Base-by-base conservation (phyloP, 1,284 basidiomycete species). In the Mrakiaceae sp. region DNA sequence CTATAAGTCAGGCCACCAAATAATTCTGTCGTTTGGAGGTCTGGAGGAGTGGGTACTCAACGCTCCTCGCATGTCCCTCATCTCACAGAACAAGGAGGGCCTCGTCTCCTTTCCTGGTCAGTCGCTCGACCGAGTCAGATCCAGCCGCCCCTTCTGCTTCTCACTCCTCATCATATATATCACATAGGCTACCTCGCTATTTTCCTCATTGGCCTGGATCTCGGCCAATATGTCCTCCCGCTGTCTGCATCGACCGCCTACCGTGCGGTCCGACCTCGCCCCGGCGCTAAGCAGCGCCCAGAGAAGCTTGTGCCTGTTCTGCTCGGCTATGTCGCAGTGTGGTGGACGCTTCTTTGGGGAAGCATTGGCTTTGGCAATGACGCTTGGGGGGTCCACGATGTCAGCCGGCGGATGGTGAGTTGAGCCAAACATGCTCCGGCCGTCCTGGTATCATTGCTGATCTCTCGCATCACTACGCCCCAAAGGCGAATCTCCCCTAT, bases 1-100 rank as follows among this genome's bases (percentile, higher is more conserved):
- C n/a, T 55, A n/a, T 43, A 3, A 14, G 16, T 8, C 64, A 91
- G 88, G 77, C 1, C 88, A 95, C 62, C 88, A 95, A 73, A 60
- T 83, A 0, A 70, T 81, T 0, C 79, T 96, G 3, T 81, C 83
- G 3, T 73, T 74, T 2, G 76, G 80, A 1, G 78, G 81, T 0
- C 75, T 92, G 3, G 81, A 86, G 70, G 54, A 76, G 0, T 91
- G 85, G 75, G 81, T 89, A 1, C 77, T 94, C 14, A 73, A 82
- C 0, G 81, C 83, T 0, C 81, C 82, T 2, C 82, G 93, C 1
- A 77, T 76, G 3, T 80, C 80, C 43, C 62, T 94, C 4, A 69
- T 95, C 46, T 84, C 82, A n/a, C 82, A 84, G 50, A 98, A 98
- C 78, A 97, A 96, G 72, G 92, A 97, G 74, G 95, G 96, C 0